Conservation (phyloP, 768 basidiomycete genomes). For the Mycena amicta region DNA sequence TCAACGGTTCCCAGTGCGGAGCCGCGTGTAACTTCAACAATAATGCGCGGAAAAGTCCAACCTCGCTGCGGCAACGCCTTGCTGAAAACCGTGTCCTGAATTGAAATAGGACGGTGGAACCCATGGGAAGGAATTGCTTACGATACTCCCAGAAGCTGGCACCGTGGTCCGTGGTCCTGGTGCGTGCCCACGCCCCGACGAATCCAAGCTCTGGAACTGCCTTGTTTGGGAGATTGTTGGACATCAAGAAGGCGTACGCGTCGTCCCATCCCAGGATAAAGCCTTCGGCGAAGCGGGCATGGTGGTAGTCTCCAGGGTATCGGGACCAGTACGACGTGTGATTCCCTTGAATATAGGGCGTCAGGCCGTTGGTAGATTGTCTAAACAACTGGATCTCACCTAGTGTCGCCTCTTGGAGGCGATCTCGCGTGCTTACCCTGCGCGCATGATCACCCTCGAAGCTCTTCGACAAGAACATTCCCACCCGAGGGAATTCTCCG, state of each 20-base stretch:
- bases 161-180: slow-evolving; percentile 48
- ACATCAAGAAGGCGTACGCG: slow-evolving; percentile 55
- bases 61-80: slow-evolving; percentile 51
- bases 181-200: slow-evolving; percentile 57
- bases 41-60: slow-evolving; percentile 37
- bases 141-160: slow-evolving; percentile 68
- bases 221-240: slow-evolving; percentile 16
- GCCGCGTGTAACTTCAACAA: slow-evolving; percentile 22
- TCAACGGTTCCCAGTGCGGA: not conserved
- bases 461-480: slow-evolving; percentile 37
- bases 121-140: slow-evolving; percentile 28
- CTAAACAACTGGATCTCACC: slow-evolving; percentile 26
- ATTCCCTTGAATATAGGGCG: slow-evolving; percentile 28
- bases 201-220: slow-evolving; percentile 65
- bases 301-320: slow-evolving; percentile 61
- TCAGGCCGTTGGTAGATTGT: too few relatives aligned
- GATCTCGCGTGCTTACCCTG: slow-evolving; percentile 27
- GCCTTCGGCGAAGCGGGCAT: slow-evolving; percentile 68
- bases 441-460: slow-evolving; percentile 22
- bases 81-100: slow-evolving; percentile 63
- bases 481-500: slow-evolving; percentile 65
- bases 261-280: slow-evolving; percentile 76
- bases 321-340: slow-evolving; percentile 48
- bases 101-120: not conserved
- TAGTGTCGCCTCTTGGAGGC: slow-evolving; percentile 32